These are phyloP conservation scores for Xylariales sp. DNA, from an alignment of 2,329 filamentous ascomycete genomes.

Conservation along the genomic window DNA sequence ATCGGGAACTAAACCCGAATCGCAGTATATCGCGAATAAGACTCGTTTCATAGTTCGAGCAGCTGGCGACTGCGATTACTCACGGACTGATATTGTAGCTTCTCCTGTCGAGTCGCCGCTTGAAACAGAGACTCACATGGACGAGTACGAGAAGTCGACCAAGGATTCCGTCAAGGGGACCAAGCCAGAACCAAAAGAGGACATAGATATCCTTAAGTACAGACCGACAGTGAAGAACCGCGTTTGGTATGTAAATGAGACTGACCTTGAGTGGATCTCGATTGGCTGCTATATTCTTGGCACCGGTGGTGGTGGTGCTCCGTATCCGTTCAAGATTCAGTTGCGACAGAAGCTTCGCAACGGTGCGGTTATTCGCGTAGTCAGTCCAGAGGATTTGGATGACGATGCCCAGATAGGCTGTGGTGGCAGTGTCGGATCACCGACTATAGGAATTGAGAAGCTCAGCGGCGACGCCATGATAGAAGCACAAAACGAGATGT, in stretches of 20 bases:
- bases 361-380: conserved; percentile 46
- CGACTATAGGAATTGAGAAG: conserved; percentile 57
- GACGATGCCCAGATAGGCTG: conserved; percentile 49
- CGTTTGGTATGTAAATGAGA: conserved; percentile 53
- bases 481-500: conserved; percentile 47
- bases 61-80: conserved; percentile 52
- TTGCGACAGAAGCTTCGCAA: conserved; percentile 45
- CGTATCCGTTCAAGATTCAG: conserved; percentile 47
- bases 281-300: conserved; percentile 58
- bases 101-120: conserved; percentile 12
- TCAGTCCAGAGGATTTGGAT: conserved; percentile 44
- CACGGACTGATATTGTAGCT: conserved; percentile 23
- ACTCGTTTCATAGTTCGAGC: conserved; percentile 54
- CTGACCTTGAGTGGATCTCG: conserved; percentile 52
- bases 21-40: conserved; percentile 47
- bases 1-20: not conserved
- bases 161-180: conserved; percentile 8
- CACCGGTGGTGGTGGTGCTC: conserved; percentile 55
- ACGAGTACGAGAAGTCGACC: conserved; percentile 18
- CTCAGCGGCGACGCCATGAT: conserved; percentile 52
- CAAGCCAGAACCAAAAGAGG: conserved; percentile 13
- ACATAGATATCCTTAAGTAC: conserved; percentile 33
- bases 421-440: conserved; percentile 54
- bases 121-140: conserved; percentile 11
- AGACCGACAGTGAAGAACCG: conserved; percentile 45